Conservation (phyloP, 106 monocot genomes). For the Platanthera zijinensis region DNA sequence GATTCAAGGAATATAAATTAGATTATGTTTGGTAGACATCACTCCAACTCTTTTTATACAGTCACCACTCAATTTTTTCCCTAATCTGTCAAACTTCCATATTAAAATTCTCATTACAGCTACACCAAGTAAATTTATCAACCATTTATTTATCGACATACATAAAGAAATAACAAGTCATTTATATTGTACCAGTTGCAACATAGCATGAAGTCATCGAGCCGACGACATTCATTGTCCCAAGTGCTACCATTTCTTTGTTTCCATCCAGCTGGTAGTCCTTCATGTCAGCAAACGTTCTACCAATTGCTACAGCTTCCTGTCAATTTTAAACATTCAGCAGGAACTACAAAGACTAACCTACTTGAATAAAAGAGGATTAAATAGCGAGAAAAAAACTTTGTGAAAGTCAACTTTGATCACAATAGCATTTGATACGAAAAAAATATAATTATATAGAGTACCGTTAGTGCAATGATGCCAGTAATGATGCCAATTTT, state of each 20-base stretch:
- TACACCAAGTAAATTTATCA: too few species aligned
- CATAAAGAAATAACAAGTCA: neutral
- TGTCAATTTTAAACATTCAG: slow-evolving; percentile 14
- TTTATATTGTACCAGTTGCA: slow-evolving; percentile 54
- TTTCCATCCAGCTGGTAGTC: slow-evolving; percentile 90
- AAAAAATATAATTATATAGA: neutral
- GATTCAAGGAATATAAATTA: too few species aligned
- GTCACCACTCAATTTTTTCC: too few species aligned
- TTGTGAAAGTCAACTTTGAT: too few species aligned
- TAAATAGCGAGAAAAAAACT: neutral
- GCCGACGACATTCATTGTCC: slow-evolving; percentile 79
- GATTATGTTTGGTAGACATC: too few species aligned
- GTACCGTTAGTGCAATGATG: slow-evolving; percentile 47
- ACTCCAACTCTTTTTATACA: too few species aligned
- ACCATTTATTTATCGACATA: too few species aligned
- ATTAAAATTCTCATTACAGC: too few species aligned
- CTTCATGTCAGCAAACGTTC: slow-evolving; percentile 91
- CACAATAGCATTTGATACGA: neutral
- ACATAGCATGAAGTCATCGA: slow-evolving; percentile 88
- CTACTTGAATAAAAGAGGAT: too few species aligned
- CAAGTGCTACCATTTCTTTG: slow-evolving; percentile 93
- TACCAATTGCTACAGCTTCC: slow-evolving; percentile 93
- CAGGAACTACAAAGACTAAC: neutral
- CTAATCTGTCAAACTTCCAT: too few species aligned
- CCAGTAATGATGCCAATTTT: slow-evolving; percentile 42